Evolutionary conservation across 176 grass and related monocot genomes (phyloP).

Genomic region (Cenchrus purpureus): DNA sequence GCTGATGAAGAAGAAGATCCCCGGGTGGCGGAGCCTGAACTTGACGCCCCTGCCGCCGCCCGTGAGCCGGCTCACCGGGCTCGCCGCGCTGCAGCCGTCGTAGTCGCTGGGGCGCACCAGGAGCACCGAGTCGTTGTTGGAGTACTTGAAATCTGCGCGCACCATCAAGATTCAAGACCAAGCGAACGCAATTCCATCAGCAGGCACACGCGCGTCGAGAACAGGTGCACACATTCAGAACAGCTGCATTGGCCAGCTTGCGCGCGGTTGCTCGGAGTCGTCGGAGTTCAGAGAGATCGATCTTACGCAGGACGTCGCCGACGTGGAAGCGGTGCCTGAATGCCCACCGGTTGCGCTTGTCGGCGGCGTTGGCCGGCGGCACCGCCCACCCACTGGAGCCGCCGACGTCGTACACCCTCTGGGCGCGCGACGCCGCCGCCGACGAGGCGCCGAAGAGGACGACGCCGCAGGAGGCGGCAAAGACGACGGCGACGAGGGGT

Average conservation of each 20-base stretch:
- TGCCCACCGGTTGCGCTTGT: slow-evolving; percentile 44
- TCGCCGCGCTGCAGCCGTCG: background rate
- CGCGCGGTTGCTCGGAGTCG: too few species aligned
- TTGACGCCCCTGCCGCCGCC: background rate
- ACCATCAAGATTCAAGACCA: too few species aligned
- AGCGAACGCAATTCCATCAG: too few species aligned
- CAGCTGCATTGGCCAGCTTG: background rate
- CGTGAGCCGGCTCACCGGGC: background rate
- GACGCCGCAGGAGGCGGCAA: slow-evolving; percentile 8
- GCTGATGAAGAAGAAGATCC: slow-evolving; percentile 19
- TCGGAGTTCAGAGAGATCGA: background rate
- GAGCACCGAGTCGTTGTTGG: background rate
- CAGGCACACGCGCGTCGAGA: too few species aligned
- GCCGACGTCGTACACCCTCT: slow-evolving; percentile 39
- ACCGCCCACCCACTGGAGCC: slow-evolving; percentile 23
- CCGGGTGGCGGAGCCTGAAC: background rate
- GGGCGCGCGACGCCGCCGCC: background rate
- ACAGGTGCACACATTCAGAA: too few species aligned
- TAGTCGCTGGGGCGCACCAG: background rate
- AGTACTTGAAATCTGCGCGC: background rate
- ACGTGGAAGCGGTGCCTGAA: slow-evolving; percentile 43
- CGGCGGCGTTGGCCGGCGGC: slow-evolving; percentile 14
- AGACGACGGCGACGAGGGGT: background rate
- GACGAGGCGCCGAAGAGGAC: slow-evolving; percentile 20
- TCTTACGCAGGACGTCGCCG: slow-evolving; percentile 52